Percentiles rank a stretch among this genome's conserved stretches.
Conservation (phyloP, 1,284 basidiomycete species). For the Leccinum pseudoinsigne region DNA sequence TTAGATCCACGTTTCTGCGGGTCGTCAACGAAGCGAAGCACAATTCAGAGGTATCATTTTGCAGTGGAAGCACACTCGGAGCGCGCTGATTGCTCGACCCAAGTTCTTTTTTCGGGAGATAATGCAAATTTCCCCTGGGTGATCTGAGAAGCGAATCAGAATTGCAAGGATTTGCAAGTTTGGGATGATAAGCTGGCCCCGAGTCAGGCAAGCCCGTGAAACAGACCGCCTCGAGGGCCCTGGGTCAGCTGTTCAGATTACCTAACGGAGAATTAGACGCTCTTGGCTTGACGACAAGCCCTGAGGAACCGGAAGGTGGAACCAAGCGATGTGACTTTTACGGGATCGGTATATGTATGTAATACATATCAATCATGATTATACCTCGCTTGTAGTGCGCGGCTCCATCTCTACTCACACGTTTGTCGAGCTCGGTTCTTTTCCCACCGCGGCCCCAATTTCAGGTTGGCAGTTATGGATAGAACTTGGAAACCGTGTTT, state of each 20-base stretch:
- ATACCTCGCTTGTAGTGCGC: neutral
- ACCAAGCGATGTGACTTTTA: constrained; percentile 9
- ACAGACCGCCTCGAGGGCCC: neutral
- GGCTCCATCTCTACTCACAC: constrained; percentile 15
- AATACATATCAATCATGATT: neutral
- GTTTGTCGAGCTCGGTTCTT: constrained; percentile 15
- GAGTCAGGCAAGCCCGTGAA: neutral
- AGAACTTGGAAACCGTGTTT: constrained; percentile 7
- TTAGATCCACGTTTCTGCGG: constrained; percentile 13
- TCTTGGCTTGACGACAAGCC: constrained; percentile 1
- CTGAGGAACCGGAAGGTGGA: constrained; percentile 6
- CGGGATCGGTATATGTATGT: constrained; percentile 8
- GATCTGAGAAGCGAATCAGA: constrained; percentile 1
- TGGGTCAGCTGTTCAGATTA: neutral
- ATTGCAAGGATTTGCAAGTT: neutral
- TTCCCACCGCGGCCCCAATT: constrained; percentile 12
- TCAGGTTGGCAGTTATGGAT: constrained; percentile 1
- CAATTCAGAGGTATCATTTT: neutral
- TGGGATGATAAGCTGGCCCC: neutral
- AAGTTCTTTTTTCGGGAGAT: neutral
- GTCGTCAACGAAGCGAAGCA: neutral
- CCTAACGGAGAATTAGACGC: neutral
- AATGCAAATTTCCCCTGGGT: neutral
- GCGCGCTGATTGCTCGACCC: constrained; percentile 4
- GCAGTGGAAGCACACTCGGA: neutral